Evolutionary conservation across 257 asterid genomes (phyloP).

Genomic region (Gynochthodes officinalis): DNA sequence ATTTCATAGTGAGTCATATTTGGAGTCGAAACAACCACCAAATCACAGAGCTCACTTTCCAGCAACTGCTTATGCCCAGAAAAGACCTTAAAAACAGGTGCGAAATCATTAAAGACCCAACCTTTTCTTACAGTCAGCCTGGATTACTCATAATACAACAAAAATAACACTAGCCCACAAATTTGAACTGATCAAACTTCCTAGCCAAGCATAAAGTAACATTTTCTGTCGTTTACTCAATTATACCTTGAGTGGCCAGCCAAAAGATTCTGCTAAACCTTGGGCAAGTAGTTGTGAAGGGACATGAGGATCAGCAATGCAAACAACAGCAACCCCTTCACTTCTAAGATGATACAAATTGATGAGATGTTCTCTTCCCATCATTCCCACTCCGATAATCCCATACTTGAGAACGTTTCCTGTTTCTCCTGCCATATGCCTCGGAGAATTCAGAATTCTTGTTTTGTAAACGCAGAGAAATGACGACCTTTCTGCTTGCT

Average conservation of each 20-base stretch:
- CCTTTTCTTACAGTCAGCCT: no score
- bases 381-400: constrained; percentile 95
- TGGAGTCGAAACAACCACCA: constrained; percentile 72
- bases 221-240: no score
- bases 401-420: constrained; percentile 51
- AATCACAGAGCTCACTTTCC: constrained; percentile 75
- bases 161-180: background rate
- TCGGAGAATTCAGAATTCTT: background rate
- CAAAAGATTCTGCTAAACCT: constrained; percentile 49
- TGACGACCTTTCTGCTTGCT: background rate
- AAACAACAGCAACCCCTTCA: constrained; percentile 70
- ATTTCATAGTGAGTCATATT: constrained; percentile 94
- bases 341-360: constrained; percentile 64
- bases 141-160: background rate
- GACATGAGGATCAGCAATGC: constrained; percentile 83
- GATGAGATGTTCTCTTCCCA: constrained; percentile 94
- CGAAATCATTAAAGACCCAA: background rate
- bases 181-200: background rate
- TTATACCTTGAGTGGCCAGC: constrained; percentile 58
- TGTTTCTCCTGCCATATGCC: constrained; percentile 10
- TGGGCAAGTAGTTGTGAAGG: constrained; percentile 67
- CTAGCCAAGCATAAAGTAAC: background rate
- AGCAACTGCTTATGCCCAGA: constrained; percentile 67
- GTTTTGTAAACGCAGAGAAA: background rate
- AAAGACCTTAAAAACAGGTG: constrained; percentile 44